These are phyloP conservation scores for Pichia nanzhaoensis DNA, from an alignment of 805 yeast genomes.

Conservation along the genomic window DNA sequence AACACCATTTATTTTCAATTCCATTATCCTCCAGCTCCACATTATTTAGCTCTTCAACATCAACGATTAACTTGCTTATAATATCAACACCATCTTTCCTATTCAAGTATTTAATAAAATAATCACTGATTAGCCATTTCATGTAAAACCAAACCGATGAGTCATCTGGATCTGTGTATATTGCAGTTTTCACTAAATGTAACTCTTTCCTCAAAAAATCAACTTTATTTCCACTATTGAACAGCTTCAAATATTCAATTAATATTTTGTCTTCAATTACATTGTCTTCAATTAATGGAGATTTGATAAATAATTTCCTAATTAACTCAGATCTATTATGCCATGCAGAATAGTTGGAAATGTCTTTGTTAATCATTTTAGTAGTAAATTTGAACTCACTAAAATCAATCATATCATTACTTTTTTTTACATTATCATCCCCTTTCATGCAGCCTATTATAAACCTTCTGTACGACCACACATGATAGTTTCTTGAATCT, in stretches of 20 bases:
- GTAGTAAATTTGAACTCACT: conserved; percentile 75
- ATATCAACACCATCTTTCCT: conserved; percentile 29
- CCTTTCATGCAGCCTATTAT: conserved; percentile 39
- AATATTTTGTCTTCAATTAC: conserved; percentile 7
- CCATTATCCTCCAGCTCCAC: conserved; percentile 67
- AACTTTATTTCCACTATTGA: conserved; percentile 14
- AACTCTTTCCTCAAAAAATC: conserved; percentile 50
- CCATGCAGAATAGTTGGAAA: conserved; percentile 95
- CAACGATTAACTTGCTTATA: conserved; percentile 38
- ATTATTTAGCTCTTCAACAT: conserved; percentile 57
- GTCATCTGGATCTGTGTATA: conserved; percentile 90
- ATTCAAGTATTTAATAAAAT: conserved; percentile 30
- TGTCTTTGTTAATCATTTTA: conserved; percentile 67
- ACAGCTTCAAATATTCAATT: conserved; percentile 15
- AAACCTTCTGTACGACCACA: conserved; percentile 88
- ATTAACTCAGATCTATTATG: conserved; percentile 77
- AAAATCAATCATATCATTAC: conserved; percentile 22
- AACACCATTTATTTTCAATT: conserved; percentile 67
- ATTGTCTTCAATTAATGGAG: conserved; percentile 13
- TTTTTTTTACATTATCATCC: conserved; percentile 9
- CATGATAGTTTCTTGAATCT: conserved; percentile 87
- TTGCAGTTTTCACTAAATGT: conserved; percentile 67
- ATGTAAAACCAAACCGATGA: conserved; percentile 89
- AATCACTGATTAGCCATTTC: conserved; percentile 62
- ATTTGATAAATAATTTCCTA: conserved; percentile 38